phyloP scores from a whole-genome alignment of 2,329 filamentous ascomycete genomes.

The Cercospora citrullina region DNA sequence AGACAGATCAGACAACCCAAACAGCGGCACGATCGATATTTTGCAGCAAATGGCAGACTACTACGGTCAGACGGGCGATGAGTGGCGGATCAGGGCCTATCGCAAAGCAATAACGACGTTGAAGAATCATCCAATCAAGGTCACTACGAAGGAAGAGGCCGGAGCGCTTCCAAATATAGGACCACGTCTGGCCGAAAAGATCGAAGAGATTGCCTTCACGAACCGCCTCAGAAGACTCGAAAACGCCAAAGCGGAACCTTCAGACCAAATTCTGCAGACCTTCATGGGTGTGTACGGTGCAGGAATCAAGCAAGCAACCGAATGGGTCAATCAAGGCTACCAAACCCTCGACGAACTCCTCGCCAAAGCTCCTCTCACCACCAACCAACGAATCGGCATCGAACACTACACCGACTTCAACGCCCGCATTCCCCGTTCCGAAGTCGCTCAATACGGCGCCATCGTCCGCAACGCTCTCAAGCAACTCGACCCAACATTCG shows the following conservation, averaged over 20 bases:
- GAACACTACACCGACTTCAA: constrained; percentile 79
- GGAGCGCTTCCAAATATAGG: constrained; percentile 68
- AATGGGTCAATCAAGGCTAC: constrained; percentile 75
- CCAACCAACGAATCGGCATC: constrained; percentile 72
- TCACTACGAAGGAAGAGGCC: constrained; percentile 71
- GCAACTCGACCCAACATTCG: constrained; percentile 61
- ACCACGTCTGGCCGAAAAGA: constrained; percentile 72
- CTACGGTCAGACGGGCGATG: constrained; percentile 72
- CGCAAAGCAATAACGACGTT: constrained; percentile 74
- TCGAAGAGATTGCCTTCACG: constrained; percentile 83
- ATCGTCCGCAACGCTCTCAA: constrained; percentile 62
- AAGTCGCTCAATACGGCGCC: constrained; percentile 69
- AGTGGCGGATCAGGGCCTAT: constrained; percentile 75
- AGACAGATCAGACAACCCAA: constrained; percentile 60
- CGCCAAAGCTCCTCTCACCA: constrained; percentile 61
- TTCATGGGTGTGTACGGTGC: constrained; percentile 82
- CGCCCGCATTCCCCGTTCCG: constrained; percentile 71
- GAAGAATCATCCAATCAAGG: constrained; percentile 62
- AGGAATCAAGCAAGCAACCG: constrained; percentile 66
- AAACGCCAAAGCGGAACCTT: constrained; percentile 65
- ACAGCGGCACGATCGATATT: constrained; percentile 71
- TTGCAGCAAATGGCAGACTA: constrained; percentile 77
- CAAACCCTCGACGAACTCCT: constrained; percentile 71
- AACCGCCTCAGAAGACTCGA: constrained; percentile 71
- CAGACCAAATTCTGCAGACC: constrained; percentile 62